Base-by-base conservation (phyloP, 2,329 filamentous ascomycete genomes). In the Cadophora malorum region DNA sequence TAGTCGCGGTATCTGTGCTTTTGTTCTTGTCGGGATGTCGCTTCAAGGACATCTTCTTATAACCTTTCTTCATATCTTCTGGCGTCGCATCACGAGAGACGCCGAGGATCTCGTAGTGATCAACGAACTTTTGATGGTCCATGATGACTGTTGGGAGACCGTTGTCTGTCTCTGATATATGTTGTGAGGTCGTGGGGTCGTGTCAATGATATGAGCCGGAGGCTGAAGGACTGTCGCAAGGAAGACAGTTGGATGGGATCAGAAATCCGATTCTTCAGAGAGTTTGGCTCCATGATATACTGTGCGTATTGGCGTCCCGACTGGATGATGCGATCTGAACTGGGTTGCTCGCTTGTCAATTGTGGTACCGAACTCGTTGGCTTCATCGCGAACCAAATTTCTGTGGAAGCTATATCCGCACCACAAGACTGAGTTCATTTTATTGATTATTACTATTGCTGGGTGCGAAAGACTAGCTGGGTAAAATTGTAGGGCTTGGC, bases 61-160 rank as follows among this genome's bases (percentile, higher is more conserved):
- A 59, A 23, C 31, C 33, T 9, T 25, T 38, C 14, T 59, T 23
- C 33, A 59, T 59, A 9, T 59, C 31, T 9, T 19, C 21, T 5
- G 4, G 16, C 9, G 19, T 10, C 19, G n/a, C 16, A 19, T 59
- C 55, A 3, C 55, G 55, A 38, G 55, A 19, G 55, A 59, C n/a
- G 10, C 55, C 35, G 4, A 59, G 55, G 31, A 12, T 25, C n/a
- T 59, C 7, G 55, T 59, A 59, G n/a, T 59, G 21, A 41, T 59
- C 21, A 19, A n/a, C 9, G 55, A 59, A 59, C 1, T 5, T 16
- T n/a, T 19, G 14, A 14, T 19, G 1, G 1, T 33, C 12, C 55
- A 59, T 59, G 55, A 23, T 59, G 33, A 25, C 33, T 59, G n/a
- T 25, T 41, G 33, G 21, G 28, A 28, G 28, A 28, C 28, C 5